Conservation (phyloP, 176 grass and related monocot genomes). For the Oryza meridionalis region DNA sequence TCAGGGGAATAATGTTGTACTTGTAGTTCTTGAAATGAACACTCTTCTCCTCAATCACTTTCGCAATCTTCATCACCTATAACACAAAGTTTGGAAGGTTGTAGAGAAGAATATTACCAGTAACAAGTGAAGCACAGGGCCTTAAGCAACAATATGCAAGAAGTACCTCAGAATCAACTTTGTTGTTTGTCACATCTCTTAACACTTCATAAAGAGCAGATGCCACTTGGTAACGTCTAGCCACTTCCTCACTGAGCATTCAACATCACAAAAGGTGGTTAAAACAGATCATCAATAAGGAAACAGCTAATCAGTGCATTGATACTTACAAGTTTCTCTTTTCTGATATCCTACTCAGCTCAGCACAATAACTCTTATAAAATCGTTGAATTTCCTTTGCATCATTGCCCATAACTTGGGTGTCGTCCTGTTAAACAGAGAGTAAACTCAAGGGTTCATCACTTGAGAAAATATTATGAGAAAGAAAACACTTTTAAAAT, state of each 20-base stretch:
- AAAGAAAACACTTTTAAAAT: background rate
- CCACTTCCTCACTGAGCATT: conserved; percentile 60
- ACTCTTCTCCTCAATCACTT: conserved; percentile 56
- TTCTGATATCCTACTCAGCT: conserved; percentile 37
- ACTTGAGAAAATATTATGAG: conserved; percentile 2
- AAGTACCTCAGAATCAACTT: conserved; percentile 58
- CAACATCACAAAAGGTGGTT: conserved; percentile 36
- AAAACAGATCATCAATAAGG: conserved; percentile 12
- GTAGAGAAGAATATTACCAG: background rate
- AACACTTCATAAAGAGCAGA: conserved; percentile 74
- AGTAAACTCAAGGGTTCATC: conserved; percentile 30
- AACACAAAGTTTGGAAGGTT: conserved; percentile 20
- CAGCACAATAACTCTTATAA: conserved; percentile 64
- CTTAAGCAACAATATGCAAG: conserved; percentile 19
- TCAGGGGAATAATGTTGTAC: conserved; percentile 74
- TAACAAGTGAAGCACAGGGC: background rate
- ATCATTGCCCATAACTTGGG: conserved; percentile 51
- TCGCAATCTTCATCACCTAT: conserved; percentile 50
- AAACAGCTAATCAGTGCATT: conserved; percentile 13
- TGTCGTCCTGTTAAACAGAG: conserved; percentile 47
- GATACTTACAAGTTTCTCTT: conserved; percentile 69
- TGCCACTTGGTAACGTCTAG: conserved; percentile 64
- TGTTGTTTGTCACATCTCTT: conserved; percentile 51
- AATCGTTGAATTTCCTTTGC: conserved; percentile 62
- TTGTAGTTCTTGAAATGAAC: conserved; percentile 64